Conservation (phyloP, 2,329 filamentous ascomycete genomes). For the Beauveria medogensis region DNA sequence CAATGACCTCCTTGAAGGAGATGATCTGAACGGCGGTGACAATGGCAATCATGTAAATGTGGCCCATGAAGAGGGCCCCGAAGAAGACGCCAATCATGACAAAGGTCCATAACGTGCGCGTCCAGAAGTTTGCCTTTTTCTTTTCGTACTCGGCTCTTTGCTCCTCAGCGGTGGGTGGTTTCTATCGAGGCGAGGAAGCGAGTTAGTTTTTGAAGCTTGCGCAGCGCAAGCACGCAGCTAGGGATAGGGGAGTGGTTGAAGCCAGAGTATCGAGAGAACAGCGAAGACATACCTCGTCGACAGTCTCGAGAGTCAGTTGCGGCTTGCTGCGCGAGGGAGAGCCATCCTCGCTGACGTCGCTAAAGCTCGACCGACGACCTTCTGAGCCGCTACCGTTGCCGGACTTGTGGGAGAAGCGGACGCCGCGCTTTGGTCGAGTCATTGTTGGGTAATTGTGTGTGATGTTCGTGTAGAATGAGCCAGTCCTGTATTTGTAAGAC, state of each 20-base stretch:
- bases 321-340: constrained; percentile 24
- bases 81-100: constrained; percentile 97
- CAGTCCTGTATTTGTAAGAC: background rate
- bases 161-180: constrained; percentile 32
- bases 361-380: constrained; percentile 61
- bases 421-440: constrained; percentile 39
- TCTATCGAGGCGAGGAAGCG: constrained; percentile 25
- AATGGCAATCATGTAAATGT: constrained; percentile 93
- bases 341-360: constrained; percentile 55
- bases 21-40: constrained; percentile 92
- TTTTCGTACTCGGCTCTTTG: constrained; percentile 74
- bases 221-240: background rate
- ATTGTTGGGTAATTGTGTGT: constrained; percentile 17
- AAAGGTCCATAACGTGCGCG: constrained; percentile 93
- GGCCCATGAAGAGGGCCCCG: constrained; percentile 82
- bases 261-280: background rate
- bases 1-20: constrained; percentile 98
- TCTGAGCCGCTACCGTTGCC: constrained; percentile 39
- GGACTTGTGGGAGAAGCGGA: constrained; percentile 46
- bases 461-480: background rate
- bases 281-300: constrained; percentile 24
- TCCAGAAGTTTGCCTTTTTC: constrained; percentile 97
- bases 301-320: constrained; percentile 23
- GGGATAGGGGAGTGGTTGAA: background rate
- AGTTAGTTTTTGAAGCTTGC: constrained; percentile 14